Base-by-base conservation (phyloP, 768 basidiomycete genomes). In the Harrya chromipes region DNA sequence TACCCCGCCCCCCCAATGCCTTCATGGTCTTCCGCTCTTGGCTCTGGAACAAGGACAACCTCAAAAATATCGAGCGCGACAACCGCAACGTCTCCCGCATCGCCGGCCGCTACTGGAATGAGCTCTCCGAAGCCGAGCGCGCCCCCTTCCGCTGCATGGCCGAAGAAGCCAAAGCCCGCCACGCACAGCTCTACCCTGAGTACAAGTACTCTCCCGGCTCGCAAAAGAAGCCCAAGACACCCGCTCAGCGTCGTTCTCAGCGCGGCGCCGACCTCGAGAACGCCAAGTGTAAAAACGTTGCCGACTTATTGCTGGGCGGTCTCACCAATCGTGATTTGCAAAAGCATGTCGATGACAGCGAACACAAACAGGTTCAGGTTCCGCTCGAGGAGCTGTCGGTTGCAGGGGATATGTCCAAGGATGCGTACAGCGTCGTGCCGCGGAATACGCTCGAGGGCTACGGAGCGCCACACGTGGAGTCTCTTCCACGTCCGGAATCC, bases 1-100 rank as follows among this genome's bases (percentile, higher is more conserved):
- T 91, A 33, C 83, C 82, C 27, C 83, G 90, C 13, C 91, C 91
- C 2, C 77, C 86, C 47, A 94, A 94, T 61, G 85, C 90, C 10
- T 94, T 92, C 74, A 90, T 92, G 69, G 72, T 91, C 52, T 92
- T 81, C 64, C 83, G 90, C 35, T 88, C 83, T 17, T 78, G 78
- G 60, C 77, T 85, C 38, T 78, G 87, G 70, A 68, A 72, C 44
- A 76, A 77, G 52, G 69, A 74, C 3, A 70, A 74, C 33, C 64
- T 75, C 26, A 80, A 80, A 43, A 66, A 67, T 34, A 71, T 79
- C 43, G 85, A 87, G 69, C 76, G 72, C 52, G 81, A 85, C 43
- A 89, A 92, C 63, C 83, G 87, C 63, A 77, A 81, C 47, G 79
- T 92, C 50, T 85, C 83, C 50, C 76, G 81, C 47, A 77, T 89